Evolutionary conservation across 1,284 basidiomycete species (phyloP), one percentile per base, ranked within the genome.

Genomic region (Irpex sp.): DNA sequence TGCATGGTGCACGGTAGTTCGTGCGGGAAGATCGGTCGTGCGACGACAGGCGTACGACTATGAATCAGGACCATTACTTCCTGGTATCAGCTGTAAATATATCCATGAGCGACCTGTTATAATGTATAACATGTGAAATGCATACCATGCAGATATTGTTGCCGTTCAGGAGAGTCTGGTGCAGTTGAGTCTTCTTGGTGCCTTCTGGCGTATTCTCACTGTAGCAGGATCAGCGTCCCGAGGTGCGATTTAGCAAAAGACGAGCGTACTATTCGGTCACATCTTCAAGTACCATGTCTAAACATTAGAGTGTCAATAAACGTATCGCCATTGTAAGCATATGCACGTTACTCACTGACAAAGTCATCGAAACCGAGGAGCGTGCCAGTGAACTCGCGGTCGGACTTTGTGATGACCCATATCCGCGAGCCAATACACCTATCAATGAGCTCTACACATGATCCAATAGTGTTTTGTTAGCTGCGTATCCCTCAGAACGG

Each of bases 271-370:
- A 98, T 81, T 99, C 97, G 5, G 89, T 97, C 4, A 98, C 97
- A 70, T 99, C 94, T 73, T 98, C 94, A 57, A 99, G 78, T 2
- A 99, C 97, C 94, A 99, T 98, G 77, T 99, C 97, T 98, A 58
- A 26, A 0, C 15, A 47, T n/a, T 13, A 51, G 49, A 4, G 1
- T 8, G 13, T 26, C 26, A 26, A 15, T 57, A 31, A 56, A 47
- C 8, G 47, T 31, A 13, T 19, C 15, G 2, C 17, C 26, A 19
- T 19, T 3, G 26, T 15, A 52, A n/a, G 49, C 47, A 19, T 5
- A 36, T 49, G 21, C 17, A 40, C 44, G 15, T 31, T 57, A 98
- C 97, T 87, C 77, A 98, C 97, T 99, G 76, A 99, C 97, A 76
- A 97, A 99, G 79, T 99, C 97, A 76, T 99, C 97, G 73, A 99